These are phyloP conservation scores for Penicillium sp. DNA, from an alignment of 2,329 filamentous ascomycete genomes.

Conservation along the genomic window DNA sequence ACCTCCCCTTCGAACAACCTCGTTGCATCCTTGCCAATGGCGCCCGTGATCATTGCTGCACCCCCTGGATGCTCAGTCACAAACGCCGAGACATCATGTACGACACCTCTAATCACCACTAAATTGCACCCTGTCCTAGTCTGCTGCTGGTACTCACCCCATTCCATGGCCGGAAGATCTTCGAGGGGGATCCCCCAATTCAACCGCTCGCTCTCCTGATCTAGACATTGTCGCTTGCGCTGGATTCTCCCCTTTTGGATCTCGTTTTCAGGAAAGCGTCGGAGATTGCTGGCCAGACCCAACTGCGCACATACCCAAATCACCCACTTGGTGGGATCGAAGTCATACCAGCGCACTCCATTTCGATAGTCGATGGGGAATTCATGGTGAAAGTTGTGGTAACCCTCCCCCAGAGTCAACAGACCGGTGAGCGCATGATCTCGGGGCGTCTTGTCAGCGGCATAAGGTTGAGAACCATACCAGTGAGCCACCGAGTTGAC, in stretches of 20 bases:
- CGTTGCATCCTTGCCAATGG: constrained; percentile 76
- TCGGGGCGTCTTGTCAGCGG: constrained; percentile 78
- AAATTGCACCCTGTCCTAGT: constrained; percentile 64
- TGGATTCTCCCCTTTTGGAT: constrained; percentile 82
- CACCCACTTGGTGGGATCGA: constrained; percentile 80
- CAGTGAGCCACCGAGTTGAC: constrained; percentile 84
- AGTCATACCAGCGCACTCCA: constrained; percentile 78
- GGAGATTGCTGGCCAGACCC: constrained; percentile 73
- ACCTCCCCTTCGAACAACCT: constrained; percentile 84
- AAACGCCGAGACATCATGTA: constrained; percentile 73
- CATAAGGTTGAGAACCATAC: constrained; percentile 81
- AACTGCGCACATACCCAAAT: constrained; percentile 75
- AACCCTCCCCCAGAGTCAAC: constrained; percentile 75
- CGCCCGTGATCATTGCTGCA: constrained; percentile 69
- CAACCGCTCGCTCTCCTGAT: constrained; percentile 68
- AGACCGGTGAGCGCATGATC: constrained; percentile 77
- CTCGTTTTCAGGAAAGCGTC: constrained; percentile 81
- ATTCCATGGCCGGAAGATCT: constrained; percentile 71
- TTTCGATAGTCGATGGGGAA: constrained; percentile 87
- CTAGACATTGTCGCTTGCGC: constrained; percentile 79
- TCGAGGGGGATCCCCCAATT: constrained; percentile 79
- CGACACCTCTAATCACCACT: constrained; percentile 68
- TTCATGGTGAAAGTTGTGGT: constrained; percentile 91
- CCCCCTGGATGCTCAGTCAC: constrained; percentile 79
- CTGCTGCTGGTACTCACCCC: constrained; percentile 72